Percentiles rank a stretch among this genome's conserved stretches.
Evolutionary conservation across 805 yeast genomes (phyloP).

Genomic region (Pichia membranifaciens): DNA sequence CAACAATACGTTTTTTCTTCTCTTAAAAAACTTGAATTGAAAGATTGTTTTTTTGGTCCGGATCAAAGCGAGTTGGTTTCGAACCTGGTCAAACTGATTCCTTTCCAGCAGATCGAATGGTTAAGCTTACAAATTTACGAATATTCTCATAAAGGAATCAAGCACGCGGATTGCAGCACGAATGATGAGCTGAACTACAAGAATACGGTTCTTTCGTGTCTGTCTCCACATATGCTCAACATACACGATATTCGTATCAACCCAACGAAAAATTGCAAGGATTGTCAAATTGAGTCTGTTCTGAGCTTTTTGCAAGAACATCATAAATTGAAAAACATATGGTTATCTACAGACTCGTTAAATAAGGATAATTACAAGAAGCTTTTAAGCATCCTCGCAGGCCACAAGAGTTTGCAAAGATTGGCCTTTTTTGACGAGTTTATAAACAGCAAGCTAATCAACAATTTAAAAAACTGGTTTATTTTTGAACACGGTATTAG

Average conservation of each 20-base stretch:
- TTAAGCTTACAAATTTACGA: constrained; percentile 22
- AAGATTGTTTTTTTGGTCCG: constrained; percentile 22
- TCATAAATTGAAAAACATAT: constrained; percentile 11
- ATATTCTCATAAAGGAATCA: constrained; percentile 22
- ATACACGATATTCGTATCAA: constrained; percentile 19
- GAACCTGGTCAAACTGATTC: constrained; percentile 33
- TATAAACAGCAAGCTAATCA: constrained; percentile 17
- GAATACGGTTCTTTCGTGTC: constrained; percentile 11
- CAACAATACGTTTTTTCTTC: constrained; percentile 8
- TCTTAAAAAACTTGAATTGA: constrained; percentile 17
- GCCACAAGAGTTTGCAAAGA: constrained; percentile 9
- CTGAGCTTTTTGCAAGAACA: constrained; percentile 12
- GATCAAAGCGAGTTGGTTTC: constrained; percentile 21
- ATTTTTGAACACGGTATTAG: constrained; percentile 17
- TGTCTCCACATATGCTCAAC: constrained; percentile 18
- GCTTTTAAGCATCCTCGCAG: constrained; percentile 8
- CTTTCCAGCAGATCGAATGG: constrained; percentile 22
- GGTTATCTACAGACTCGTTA: constrained; percentile 19
- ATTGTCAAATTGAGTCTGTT: constrained; percentile 23
- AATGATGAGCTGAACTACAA: not conserved
- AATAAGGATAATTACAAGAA: constrained; percentile 12
- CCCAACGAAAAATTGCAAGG: constrained; percentile 24
- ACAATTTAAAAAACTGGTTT: constrained; percentile 24
- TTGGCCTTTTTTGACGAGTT: constrained; percentile 23
- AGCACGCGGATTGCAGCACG: constrained; percentile 10